Base-by-base conservation (phyloP, 2,329 filamentous ascomycete genomes). In the Aureobasidium sp. region DNA sequence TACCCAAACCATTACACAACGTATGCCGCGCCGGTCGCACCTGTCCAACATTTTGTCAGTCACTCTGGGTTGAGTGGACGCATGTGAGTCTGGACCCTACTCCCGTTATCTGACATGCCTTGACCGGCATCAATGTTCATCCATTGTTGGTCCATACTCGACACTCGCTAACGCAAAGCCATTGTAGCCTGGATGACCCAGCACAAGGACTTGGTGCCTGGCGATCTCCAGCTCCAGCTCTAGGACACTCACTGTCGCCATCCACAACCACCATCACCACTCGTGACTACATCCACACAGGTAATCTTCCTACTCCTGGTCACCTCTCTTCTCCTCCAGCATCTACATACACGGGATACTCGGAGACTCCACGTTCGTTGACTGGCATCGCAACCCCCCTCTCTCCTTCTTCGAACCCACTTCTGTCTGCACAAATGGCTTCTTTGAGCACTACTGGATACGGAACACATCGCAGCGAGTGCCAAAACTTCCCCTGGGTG, bases 401-500 rank as follows among this genome's bases (percentile, higher is more conserved):
- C 21, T 65, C 66, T 37, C 66, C 62, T 30, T 50, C 57, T 25
- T 59, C 57, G 39, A 55, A 45, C 54, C 60, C 15, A 29, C 50
- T 34, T 62, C 62, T 55, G 30, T 53, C 36, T 36, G 57, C 54
- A 63, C 68, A 61, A n/a, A 73, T 72, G 70, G 67, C 70, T 41
- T 67, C 68, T 42, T 57, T 69, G 16, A 61, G 45, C 48, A 53
- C 47, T 13, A 63, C 65, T 52, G 66, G 67, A 36, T 71, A 70
- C 63, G 66, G 63, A 58, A 61, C 63, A 49, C 63, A 65, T 37
- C 63, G 64, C 44, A 69, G 60, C 44, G 70, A 72, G 52, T 71
- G 66, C 44, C 49, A 73, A 25, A 74, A 73, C 32, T 79, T 79
- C 36, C 78, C 78, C 4, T 81, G 79, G 70, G 73, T 75, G 37